These are phyloP conservation scores for Physocladia obscura DNA, from an alignment of 192 early-diverging fungal species.

Conservation along the genomic window DNA sequence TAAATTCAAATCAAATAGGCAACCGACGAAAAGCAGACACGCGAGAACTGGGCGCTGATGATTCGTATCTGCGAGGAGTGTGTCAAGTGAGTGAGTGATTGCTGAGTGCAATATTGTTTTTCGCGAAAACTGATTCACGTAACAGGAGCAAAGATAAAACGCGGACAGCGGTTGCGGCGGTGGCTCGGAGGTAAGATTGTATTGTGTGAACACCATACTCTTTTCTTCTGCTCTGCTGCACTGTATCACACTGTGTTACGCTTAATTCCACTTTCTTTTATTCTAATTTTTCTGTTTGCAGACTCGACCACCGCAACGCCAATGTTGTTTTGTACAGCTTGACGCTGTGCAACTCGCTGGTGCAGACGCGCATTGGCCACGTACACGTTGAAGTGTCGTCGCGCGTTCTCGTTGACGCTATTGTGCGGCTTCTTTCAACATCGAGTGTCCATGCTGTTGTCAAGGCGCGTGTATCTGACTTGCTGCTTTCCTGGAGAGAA, in stretches of 20 bases:
- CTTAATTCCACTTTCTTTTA: too few relatives aligned
- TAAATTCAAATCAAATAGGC: too few relatives aligned
- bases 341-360: slow-evolving; percentile 77
- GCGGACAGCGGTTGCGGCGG: too few relatives aligned
- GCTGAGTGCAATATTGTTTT: slow-evolving; percentile 14
- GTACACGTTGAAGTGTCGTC: slow-evolving; percentile 6
- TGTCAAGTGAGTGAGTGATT: slow-evolving; percentile 34
- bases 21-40: slow-evolving; percentile 87
- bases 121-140: too few relatives aligned
- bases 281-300: too few relatives aligned
- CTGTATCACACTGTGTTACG: too few relatives aligned
- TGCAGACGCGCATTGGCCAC: slow-evolving; percentile 52
- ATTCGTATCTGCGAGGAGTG: slow-evolving; percentile 53
- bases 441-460: slow-evolving; percentile 78
- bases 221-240: too few relatives aligned
- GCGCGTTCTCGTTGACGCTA: slow-evolving; percentile 69
- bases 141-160: too few relatives aligned
- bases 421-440: slow-evolving; percentile 74
- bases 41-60: slow-evolving; percentile 82
- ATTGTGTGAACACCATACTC: slow-evolving; percentile 45
- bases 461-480: slow-evolving; percentile 75
- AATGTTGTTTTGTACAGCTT: slow-evolving; percentile 60
- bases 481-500: slow-evolving; percentile 90
- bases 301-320: slow-evolving; percentile 53
- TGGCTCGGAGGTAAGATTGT: background rate